These are phyloP conservation scores for Fusarium neocosmosporiellum DNA, from an alignment of 2,329 filamentous ascomycete genomes.

Conservation along the genomic window DNA sequence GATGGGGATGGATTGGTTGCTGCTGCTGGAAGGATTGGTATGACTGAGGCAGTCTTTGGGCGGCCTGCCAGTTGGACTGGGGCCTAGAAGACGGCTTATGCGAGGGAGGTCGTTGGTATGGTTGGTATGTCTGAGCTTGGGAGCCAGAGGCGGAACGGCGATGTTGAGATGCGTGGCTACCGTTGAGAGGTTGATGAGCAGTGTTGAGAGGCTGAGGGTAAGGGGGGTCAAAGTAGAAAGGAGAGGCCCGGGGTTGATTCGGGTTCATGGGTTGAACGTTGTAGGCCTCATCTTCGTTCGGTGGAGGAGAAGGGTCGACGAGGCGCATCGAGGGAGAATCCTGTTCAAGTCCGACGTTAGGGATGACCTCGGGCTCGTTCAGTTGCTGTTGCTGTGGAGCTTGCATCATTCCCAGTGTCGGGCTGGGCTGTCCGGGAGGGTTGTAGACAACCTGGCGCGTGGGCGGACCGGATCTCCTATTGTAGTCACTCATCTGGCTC, in stretches of 20 bases:
- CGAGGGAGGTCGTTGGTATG: slow-evolving; percentile 30
- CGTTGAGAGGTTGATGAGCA: slow-evolving; percentile 32
- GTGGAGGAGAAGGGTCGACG: slow-evolving; percentile 50
- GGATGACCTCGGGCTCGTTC: slow-evolving; percentile 13
- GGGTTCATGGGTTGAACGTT: slow-evolving; percentile 6
- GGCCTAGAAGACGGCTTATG: slow-evolving; percentile 30
- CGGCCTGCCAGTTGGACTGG: slow-evolving; percentile 23
- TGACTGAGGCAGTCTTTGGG: slow-evolving; percentile 31
- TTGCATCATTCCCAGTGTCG: slow-evolving; percentile 53
- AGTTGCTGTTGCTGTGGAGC: slow-evolving; percentile 18
- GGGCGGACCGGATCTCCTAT: slow-evolving; percentile 46
- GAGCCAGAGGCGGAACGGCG: slow-evolving; percentile 24
- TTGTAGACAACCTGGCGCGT: slow-evolving; percentile 47
- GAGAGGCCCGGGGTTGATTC: slow-evolving; percentile 23
- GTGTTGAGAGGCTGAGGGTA: slow-evolving; percentile 40
- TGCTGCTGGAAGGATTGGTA: slow-evolving; percentile 39
- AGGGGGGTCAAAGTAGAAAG: slow-evolving; percentile 39
- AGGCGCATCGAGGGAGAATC: slow-evolving; percentile 52
- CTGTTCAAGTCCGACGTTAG: slow-evolving; percentile 37
- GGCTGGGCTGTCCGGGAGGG: slow-evolving; percentile 55
- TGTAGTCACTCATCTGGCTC: slow-evolving; percentile 21
- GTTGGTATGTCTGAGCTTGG: slow-evolving; percentile 23
- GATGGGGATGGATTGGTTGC: slow-evolving; percentile 25
- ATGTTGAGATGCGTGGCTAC: slow-evolving; percentile 25
- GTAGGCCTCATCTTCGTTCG: slow-evolving; percentile 43